phyloP scores from a whole-genome alignment of 768 basidiomycete genomes.

The Tylopilus vinaceipallidus region DNA sequence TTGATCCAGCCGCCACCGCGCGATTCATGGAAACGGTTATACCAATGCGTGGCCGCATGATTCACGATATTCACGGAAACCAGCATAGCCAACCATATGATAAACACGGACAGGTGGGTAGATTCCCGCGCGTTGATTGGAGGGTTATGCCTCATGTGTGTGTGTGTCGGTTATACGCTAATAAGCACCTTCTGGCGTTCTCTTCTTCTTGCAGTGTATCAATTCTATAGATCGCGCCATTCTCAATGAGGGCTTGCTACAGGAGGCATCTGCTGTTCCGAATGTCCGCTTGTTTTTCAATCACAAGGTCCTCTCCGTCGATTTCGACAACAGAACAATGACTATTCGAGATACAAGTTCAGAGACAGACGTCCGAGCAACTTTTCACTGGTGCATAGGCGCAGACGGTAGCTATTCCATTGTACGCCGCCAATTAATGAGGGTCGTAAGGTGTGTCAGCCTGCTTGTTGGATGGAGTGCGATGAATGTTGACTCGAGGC shows the following conservation, averaged over 20 bases:
- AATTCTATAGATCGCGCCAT: conserved; percentile 89
- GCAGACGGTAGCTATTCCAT: conserved; percentile 94
- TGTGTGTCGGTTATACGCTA: conserved; percentile 22
- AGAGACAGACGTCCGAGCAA: conserved; percentile 42
- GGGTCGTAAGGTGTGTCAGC: conserved; percentile 73
- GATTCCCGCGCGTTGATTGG: conserved; percentile 17
- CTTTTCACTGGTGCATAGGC: conserved; percentile 83
- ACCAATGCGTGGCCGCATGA: conserved; percentile 96
- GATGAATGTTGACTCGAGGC: conserved; percentile 17
- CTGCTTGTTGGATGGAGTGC: conserved; percentile 6
- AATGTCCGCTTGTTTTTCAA: conserved; percentile 74
- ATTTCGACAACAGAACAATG: conserved; percentile 68
- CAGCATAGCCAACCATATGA: conserved; percentile 87
- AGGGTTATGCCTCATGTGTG: conserved; percentile 14
- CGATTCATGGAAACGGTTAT: conserved; percentile 77
- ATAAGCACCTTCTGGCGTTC: conserved; percentile 23
- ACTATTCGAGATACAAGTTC: conserved; percentile 46
- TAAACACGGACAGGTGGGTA: conserved; percentile 77
- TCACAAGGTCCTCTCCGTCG: conserved; percentile 73
- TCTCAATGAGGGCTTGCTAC: conserved; percentile 82
- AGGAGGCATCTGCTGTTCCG: conserved; percentile 61
- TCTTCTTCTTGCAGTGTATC: conserved; percentile 64
- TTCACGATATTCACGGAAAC: conserved; percentile 73
- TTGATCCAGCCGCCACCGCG: conserved; percentile 69
- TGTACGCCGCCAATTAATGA: conserved; percentile 93